A percentile compares a stretch with the other conserved stretches of the same genome.
These are phyloP conservation scores for Oidium heveae DNA, from an alignment of 2,329 filamentous ascomycete genomes.

Conservation along the genomic window DNA sequence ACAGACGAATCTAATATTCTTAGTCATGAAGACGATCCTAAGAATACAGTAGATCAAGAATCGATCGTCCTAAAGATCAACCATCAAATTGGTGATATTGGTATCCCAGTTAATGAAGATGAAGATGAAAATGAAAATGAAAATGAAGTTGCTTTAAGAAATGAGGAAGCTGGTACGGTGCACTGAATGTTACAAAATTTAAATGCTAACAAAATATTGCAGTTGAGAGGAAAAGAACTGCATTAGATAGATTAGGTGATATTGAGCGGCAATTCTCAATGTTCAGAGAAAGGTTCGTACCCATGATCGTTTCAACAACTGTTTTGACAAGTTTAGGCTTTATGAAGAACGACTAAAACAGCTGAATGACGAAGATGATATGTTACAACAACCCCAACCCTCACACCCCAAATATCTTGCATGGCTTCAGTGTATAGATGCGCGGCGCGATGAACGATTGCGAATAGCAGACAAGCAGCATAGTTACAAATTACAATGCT, in stretches of 20 bases:
- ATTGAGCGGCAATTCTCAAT: conserved; percentile 77
- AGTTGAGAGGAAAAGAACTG: conserved; percentile 58
- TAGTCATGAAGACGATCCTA: conserved; percentile 7
- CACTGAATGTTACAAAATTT: conserved; percentile 1
- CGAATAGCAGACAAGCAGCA: conserved; percentile 48
- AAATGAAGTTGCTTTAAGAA: conserved; percentile 29
- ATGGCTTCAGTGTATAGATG: conserved; percentile 70
- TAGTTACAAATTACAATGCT: conserved; percentile 45
- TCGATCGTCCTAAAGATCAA: background rate
- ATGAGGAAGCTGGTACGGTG: conserved; percentile 37
- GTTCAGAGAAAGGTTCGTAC: conserved; percentile 48
- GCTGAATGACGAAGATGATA: conserved; percentile 44
- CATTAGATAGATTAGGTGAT: conserved; percentile 51
- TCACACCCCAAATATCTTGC: conserved; percentile 80
- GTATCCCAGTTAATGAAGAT: conserved; percentile 21
- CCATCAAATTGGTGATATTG: conserved; percentile 9
- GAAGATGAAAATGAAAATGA: too few species aligned
- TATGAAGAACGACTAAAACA: conserved; percentile 72
- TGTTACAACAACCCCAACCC: conserved; percentile 31
- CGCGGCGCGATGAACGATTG: conserved; percentile 57
- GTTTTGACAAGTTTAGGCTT: conserved; percentile 27
- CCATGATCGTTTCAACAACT: background rate
- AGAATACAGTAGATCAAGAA: conserved; percentile 1
- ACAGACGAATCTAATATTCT: conserved; percentile 8
- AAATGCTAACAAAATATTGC: conserved; percentile 13